phyloP scores from a whole-genome alignment of 129 eudicot species.

The Artemisia annua region DNA sequence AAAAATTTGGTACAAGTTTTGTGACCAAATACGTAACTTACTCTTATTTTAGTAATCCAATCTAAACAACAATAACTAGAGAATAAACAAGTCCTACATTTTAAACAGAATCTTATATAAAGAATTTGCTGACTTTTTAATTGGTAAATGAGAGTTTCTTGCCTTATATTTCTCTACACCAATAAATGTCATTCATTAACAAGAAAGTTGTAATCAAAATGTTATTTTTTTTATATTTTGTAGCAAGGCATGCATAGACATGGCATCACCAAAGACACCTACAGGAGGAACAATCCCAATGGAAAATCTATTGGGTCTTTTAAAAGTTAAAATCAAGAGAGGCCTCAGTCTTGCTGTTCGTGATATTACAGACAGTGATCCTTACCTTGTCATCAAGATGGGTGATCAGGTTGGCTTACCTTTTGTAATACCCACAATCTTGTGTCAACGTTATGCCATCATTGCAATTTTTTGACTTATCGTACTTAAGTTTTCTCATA shows the following conservation, averaged over 20 bases:
- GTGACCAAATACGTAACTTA: too few species aligned
- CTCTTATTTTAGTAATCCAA: too few species aligned
- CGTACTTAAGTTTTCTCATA: neutral
- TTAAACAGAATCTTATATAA: too few species aligned
- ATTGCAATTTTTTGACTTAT: neutral
- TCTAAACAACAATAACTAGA: too few species aligned
- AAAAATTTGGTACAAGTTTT: too few species aligned
- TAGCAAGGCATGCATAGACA: neutral
- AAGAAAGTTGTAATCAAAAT: slow-evolving; percentile 7
- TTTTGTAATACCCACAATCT: too few species aligned
- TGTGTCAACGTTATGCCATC: neutral
- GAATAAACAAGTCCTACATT: too few species aligned
- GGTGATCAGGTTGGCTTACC: slow-evolving; percentile 55
- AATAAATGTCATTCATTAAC: neutral
- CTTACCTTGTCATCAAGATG: slow-evolving; percentile 70
- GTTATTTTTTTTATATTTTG: neutral
- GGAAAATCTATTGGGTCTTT: slow-evolving; percentile 58
- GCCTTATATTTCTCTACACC: slow-evolving; percentile 33
- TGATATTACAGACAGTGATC: slow-evolving; percentile 71
- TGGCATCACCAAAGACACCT: slow-evolving; percentile 25
- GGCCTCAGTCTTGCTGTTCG: slow-evolving; percentile 80
- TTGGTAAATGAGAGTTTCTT: slow-evolving; percentile 25
- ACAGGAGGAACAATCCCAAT: neutral
- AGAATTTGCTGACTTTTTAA: neutral
- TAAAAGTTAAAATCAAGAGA: slow-evolving; percentile 53